Evolutionary conservation across 495 filamentous ascomycete genomes (phyloP), one percentile per base, ranked within the genome.

Genomic region (Pseudomonodictys pantanalensis): DNA sequence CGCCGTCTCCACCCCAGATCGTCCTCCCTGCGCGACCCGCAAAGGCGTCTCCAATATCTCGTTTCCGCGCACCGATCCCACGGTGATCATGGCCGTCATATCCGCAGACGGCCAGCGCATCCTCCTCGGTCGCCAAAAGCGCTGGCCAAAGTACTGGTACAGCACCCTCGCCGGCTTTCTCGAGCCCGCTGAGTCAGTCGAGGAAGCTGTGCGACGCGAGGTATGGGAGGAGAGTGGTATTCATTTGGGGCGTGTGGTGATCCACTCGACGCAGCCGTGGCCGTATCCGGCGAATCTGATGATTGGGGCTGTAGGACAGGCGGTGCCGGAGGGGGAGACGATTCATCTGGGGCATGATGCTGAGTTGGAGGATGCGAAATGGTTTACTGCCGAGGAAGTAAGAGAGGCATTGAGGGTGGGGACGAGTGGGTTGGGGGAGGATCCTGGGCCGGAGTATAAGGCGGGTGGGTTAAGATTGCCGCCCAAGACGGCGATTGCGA

Each of bases 181-280:
- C 56, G 93, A 98, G 73, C 93, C 93, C 6, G 95, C 88, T 1
- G 93, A 98, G 78, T 88, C 83, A 9, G 86, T 97, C 55, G 95
- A 97, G 69, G 95, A 97, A 73, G 91, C 93, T 4, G 92, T 97
- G 0, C 84, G 95, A 0, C 80, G 93, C 48, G 95, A 98, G 73
- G 91, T 96, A 0, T 97, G 91, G 90, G 93, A 98, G 69, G 93
- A 98, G 71, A 83, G 86, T 39, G 93, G 93, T 2, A 89, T 97
- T 15, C 78, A 75, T 7, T 81, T 96, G 1, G 92, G 90, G 7
- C 81, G 92, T 1, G 95, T 98, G 15, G 82, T 96, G 0, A 86
- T 98, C 52, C 92, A 98, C 68, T 89, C 85, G 22, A 91, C 91
- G 54, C 93, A 98, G 75, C 93, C 93, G 7, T 91, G 89, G 88